Evolutionary conservation across 2,329 filamentous ascomycete genomes (phyloP).

Genomic region (Ophiosphaerella narmari): DNA sequence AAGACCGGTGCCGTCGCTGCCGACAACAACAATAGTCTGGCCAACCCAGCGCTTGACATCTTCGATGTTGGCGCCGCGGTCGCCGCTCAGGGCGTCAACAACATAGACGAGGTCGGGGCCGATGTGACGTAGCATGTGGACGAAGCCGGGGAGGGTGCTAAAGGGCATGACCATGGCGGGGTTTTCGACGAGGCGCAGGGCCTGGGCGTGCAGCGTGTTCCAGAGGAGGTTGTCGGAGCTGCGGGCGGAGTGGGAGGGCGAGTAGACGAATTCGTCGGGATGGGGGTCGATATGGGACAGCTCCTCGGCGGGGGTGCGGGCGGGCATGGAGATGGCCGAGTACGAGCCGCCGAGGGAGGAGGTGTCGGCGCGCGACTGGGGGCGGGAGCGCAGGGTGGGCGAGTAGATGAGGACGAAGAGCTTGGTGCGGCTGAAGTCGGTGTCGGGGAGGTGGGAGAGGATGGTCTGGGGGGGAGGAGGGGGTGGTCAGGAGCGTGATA

Average conservation of each 20-base stretch:
- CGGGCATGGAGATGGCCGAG: slow-evolving; percentile 77
- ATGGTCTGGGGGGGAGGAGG: slow-evolving; percentile 63
- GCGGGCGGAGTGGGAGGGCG: slow-evolving; percentile 40
- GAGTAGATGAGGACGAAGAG: slow-evolving; percentile 91
- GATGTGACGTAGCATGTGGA: slow-evolving; percentile 85
- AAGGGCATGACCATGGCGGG: slow-evolving; percentile 89
- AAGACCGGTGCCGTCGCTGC: slow-evolving; percentile 49
- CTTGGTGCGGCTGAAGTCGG: slow-evolving; percentile 73
- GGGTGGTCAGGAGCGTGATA: slow-evolving; percentile 29
- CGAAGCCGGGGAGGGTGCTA: slow-evolving; percentile 78
- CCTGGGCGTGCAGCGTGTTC: slow-evolving; percentile 80
- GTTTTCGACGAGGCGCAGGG: slow-evolving; percentile 77
- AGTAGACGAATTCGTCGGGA: slow-evolving; percentile 50
- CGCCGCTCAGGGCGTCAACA: slow-evolving; percentile 80
- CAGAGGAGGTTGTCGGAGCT: slow-evolving; percentile 62
- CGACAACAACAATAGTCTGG: slow-evolving; percentile 64
- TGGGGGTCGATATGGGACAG: slow-evolving; percentile 48
- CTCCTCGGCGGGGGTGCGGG: slow-evolving; percentile 69
- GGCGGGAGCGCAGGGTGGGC: slow-evolving; percentile 73
- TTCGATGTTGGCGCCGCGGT: slow-evolving; percentile 72
- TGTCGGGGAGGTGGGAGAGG: slow-evolving; percentile 82
- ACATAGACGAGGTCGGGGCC: slow-evolving; percentile 86
- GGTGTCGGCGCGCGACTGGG: slow-evolving; percentile 47
- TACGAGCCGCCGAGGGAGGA: slow-evolving; percentile 78
- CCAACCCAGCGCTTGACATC: slow-evolving; percentile 67